phyloP scores from a whole-genome alignment of 331 rosid species.

The Pyracantha coccinea region DNA sequence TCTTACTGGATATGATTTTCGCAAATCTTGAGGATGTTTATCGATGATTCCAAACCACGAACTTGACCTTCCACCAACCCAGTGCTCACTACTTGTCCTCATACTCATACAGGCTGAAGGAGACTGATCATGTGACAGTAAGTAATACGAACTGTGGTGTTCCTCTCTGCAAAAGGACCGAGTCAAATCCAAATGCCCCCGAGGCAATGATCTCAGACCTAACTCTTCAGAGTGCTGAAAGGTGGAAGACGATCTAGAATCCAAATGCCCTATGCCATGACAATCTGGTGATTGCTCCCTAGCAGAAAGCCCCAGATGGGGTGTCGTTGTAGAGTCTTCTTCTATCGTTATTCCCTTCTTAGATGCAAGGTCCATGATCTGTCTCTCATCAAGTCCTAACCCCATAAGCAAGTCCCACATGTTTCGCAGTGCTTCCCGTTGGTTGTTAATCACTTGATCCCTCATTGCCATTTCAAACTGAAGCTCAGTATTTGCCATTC shows the following conservation, averaged over 20 bases:
- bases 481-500: constrained; percentile 57
- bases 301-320: constrained; percentile 24
- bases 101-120: constrained; percentile 29
- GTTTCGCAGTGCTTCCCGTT: constrained; percentile 42
- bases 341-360: constrained; percentile 49
- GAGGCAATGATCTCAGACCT: constrained; percentile 1
- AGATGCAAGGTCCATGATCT: constrained; percentile 41
- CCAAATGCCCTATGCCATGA: constrained; percentile 12
- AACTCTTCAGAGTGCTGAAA: constrained; percentile 22
- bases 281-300: constrained; percentile 22
- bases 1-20: constrained; percentile 27
- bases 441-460: constrained; percentile 58
- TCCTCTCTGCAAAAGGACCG: constrained; percentile 34
- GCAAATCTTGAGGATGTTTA: constrained; percentile 19
- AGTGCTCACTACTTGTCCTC: constrained; percentile 30
- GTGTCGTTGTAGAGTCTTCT: constrained; percentile 35
- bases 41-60: constrained; percentile 15
- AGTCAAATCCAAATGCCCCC: constrained; percentile 15
- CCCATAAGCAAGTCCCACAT: constrained; percentile 54
- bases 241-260: constrained; percentile 27
- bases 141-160: constrained; percentile 28
- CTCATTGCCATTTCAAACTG: constrained; percentile 62
- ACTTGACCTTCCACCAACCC: constrained; percentile 22
- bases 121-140: constrained; percentile 27
- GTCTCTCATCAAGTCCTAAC: constrained; percentile 46